These are phyloP conservation scores for Suillus luteus DNA, from an alignment of 768 basidiomycete species.

Conservation along the genomic window DNA sequence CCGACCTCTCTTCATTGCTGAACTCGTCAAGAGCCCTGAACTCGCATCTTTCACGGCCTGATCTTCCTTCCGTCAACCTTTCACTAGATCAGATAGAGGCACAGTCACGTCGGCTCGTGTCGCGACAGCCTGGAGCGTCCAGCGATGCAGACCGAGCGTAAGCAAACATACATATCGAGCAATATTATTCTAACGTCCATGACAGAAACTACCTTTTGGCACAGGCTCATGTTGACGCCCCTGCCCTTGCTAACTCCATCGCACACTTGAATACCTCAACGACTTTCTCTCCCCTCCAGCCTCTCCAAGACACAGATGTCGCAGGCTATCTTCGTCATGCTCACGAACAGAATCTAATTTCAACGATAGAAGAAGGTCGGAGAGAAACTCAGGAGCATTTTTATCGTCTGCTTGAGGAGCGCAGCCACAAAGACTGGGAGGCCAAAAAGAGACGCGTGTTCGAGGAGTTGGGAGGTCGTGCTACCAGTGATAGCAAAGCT, in stretches of 20 bases:
- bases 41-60: slow-evolving; percentile 73
- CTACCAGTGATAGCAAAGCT: slow-evolving; percentile 54
- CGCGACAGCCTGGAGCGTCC: slow-evolving; percentile 63
- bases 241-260: slow-evolving; percentile 82
- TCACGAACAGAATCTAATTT: slow-evolving; percentile 92
- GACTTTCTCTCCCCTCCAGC: slow-evolving; percentile 88
- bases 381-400: slow-evolving; percentile 85
- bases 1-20: slow-evolving; percentile 72
- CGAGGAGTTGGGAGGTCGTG: slow-evolving; percentile 81
- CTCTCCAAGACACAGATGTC: slow-evolving; percentile 92
- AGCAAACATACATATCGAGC: slow-evolving; percentile 29
- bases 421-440: slow-evolving; percentile 84
- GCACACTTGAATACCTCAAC: slow-evolving; percentile 78
- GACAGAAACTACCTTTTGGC: slow-evolving; percentile 88
- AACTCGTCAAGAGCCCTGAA: slow-evolving; percentile 73
- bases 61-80: slow-evolving; percentile 85
- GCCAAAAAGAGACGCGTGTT: slow-evolving; percentile 87
- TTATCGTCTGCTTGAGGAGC: slow-evolving; percentile 76
- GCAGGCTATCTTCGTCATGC: slow-evolving; percentile 93
- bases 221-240: slow-evolving; percentile 90
- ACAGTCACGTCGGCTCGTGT: slow-evolving; percentile 82
- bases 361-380: slow-evolving; percentile 89
- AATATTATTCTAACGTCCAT: slow-evolving; percentile 12
- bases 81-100: slow-evolving; percentile 95
- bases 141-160: slow-evolving; percentile 76